phyloP scores from a whole-genome alignment of 1,284 basidiomycete genomes.

The Tylopilus orsonianus region DNA sequence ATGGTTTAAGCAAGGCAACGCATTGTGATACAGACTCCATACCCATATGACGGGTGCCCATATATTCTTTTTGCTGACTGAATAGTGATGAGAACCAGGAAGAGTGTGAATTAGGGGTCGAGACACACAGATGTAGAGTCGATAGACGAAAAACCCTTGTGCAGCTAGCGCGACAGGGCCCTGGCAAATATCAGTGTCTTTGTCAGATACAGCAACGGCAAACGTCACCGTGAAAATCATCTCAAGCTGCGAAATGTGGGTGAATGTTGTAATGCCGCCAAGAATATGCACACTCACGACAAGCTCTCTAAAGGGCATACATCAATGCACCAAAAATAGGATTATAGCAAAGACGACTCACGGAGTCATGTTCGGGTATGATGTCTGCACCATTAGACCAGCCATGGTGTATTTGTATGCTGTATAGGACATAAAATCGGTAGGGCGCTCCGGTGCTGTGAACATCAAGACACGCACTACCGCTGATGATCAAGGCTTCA shows the following conservation, averaged over 20 bases:
- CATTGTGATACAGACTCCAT: background rate
- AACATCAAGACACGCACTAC: background rate
- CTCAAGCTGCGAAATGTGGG: background rate
- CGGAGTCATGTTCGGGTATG: background rate
- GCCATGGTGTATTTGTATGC: background rate
- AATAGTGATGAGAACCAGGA: background rate
- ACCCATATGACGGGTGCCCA: slow-evolving; percentile 10
- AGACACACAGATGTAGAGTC: slow-evolving; percentile 15
- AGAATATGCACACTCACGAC: background rate
- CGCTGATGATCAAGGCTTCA: slow-evolving; percentile 4
- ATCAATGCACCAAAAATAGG: too few species aligned
- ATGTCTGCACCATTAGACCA: background rate
- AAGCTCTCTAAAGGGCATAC: background rate
- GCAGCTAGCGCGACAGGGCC: slow-evolving; percentile 1
- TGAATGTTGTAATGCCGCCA: background rate
- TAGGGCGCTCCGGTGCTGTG: background rate
- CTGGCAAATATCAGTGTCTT: slow-evolving; percentile 3
- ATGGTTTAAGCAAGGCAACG: background rate
- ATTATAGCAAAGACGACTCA: background rate
- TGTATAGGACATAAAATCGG: background rate
- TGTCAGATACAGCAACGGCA: too few species aligned
- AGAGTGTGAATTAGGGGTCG: background rate
- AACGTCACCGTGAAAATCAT: background rate
- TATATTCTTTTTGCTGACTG: slow-evolving; percentile 14
- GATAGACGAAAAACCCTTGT: slow-evolving; percentile 18